A percentile compares a stretch with the other conserved stretches of the same genome.
These are phyloP conservation scores for Graphium sp. DNA, from an alignment of 2,329 filamentous ascomycete genomes.

Conservation along the genomic window DNA sequence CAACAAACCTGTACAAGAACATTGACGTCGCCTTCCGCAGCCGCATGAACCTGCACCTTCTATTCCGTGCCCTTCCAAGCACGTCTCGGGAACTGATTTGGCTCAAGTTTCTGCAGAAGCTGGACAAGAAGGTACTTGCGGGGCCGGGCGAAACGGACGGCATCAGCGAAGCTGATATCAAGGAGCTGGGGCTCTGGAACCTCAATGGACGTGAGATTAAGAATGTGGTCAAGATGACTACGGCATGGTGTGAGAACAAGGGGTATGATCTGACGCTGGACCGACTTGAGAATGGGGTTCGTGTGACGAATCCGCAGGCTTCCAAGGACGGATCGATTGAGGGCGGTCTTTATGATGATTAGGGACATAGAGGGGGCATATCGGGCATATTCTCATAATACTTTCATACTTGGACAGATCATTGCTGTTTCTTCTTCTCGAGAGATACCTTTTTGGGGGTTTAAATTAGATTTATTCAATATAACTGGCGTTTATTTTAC, in stretches of 20 bases:
- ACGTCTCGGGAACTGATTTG: slow-evolving; percentile 22
- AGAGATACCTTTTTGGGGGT: background rate
- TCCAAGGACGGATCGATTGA: slow-evolving; percentile 15
- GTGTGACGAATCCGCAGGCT: slow-evolving; percentile 23
- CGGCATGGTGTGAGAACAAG: slow-evolving; percentile 26
- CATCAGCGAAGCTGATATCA: slow-evolving; percentile 16
- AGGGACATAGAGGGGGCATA: background rate
- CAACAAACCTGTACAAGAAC: slow-evolving; percentile 22
- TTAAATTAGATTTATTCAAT: background rate
- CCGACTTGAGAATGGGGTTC: slow-evolving; percentile 25
- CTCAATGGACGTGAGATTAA: slow-evolving; percentile 30
- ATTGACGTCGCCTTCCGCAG: slow-evolving; percentile 27
- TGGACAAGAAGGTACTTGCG: slow-evolving; percentile 7
- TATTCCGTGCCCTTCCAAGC: slow-evolving; percentile 20
- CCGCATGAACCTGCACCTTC: slow-evolving; percentile 26
- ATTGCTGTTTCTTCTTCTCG: too few species aligned
- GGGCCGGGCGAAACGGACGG: slow-evolving; percentile 4
- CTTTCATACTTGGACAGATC: too few species aligned
- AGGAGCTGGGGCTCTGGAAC: slow-evolving; percentile 19
- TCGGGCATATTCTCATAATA: too few species aligned
- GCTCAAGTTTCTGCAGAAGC: slow-evolving; percentile 24
- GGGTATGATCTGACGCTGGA: slow-evolving; percentile 21
- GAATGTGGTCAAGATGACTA: slow-evolving; percentile 35
- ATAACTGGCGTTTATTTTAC: background rate
- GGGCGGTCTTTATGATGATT: slow-evolving; percentile 11